Conservation (phyloP, 805 yeast species). For the Wickerhamomyces tratensis region DNA sequence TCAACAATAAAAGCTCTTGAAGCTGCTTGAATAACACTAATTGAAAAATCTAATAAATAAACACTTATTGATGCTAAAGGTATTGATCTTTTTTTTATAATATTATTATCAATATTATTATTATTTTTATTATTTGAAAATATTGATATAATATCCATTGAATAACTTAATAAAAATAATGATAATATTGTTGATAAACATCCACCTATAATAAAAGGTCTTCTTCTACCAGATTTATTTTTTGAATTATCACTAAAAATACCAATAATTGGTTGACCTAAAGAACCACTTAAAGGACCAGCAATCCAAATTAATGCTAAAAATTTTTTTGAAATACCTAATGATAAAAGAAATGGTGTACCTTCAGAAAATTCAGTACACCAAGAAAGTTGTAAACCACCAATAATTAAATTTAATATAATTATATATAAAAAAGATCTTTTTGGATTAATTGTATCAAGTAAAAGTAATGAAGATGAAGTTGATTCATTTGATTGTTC, state of each 20-base stretch:
- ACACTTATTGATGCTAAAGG: slow-evolving; percentile 46
- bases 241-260: slow-evolving; percentile 42
- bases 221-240: slow-evolving; percentile 37
- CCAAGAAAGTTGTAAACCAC: slow-evolving; percentile 58
- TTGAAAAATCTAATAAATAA: slow-evolving; percentile 45
- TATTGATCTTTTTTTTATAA: slow-evolving; percentile 24
- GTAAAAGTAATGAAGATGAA: no score
- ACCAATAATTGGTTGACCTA: slow-evolving; percentile 60
- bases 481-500: no score
- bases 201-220: slow-evolving; percentile 51
- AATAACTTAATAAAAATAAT: slow-evolving; percentile 34
- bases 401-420: slow-evolving; percentile 36
- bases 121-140: no score
- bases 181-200: slow-evolving; percentile 36
- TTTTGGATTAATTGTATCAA: slow-evolving; percentile 29
- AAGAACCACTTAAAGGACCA: slow-evolving; percentile 53
- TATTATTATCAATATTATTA: slow-evolving; percentile 10
- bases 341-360: slow-evolving; percentile 47
- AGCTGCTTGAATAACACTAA: slow-evolving; percentile 50
- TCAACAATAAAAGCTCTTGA: slow-evolving; percentile 55
- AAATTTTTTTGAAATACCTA: slow-evolving; percentile 49
- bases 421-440: slow-evolving; percentile 35
- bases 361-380: slow-evolving; percentile 57
- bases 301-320: slow-evolving; percentile 58
- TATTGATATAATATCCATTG: slow-evolving; percentile 28